Evolutionary conservation across 2,329 filamentous ascomycete genomes (phyloP), one percentile per base, ranked within the genome.

Genomic region (Niveomyces coronatus): DNA sequence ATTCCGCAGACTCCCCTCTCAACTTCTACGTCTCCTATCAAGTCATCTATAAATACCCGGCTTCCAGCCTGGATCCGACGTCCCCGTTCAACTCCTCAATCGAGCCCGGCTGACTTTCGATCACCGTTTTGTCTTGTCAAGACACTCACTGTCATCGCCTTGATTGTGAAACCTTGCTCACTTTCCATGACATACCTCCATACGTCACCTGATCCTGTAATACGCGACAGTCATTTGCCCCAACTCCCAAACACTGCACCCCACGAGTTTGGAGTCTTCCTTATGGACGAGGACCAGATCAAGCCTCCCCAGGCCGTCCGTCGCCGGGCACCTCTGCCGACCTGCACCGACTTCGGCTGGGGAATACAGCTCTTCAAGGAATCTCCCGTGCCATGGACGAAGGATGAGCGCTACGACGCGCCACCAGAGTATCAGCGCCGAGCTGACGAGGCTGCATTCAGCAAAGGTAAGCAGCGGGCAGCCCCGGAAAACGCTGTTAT

Each of bases 161-260:
- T n/a, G n/a, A n/a, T n/a, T n/a, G n/a, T n/a, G n/a, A n/a, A 24
- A 24, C 22, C 22, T 11, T 11, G 22, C 11, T 24, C 22, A 11
- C 22, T 24, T 24, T 24, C 22, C 31, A 39, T 39, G 37, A 39
- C 37, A 23, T 39, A 39, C 24, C 31, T 39, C 19, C 34, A 34
- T 19, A 31, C 28, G 11, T 33, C 23, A 10, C 37, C 37, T 5
- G 37, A 39, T 18, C 37, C 37, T 22, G 29, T 22, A 14, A 39
- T 34, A 39, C 37, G 34, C 26, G 37, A 31, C 11, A 27, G 33
- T 34, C 31, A 33, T 3, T n/a, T 39, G 17, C 37, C 31, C 14
- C 23, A 39, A 9, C 24, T 39, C 16, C 24, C 33, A 7, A 24
- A 39, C 14, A 17, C 33, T n/a, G 9, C 23, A 15, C 13, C 33